Conservation (phyloP, 345 rosid species). For the Psidium guajava region DNA sequence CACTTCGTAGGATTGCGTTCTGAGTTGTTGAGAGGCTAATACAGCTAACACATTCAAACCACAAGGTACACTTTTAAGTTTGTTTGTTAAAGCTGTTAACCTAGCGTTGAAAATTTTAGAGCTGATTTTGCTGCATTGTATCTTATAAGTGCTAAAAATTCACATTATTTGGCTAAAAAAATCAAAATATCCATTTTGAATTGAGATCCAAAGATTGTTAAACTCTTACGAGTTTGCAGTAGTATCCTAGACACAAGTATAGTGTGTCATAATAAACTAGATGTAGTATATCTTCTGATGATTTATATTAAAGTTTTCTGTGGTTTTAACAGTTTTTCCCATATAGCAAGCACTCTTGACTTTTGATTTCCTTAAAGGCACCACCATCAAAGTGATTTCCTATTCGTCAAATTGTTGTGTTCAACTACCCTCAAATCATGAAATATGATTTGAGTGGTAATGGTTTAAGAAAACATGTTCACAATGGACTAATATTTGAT, state of each 20-base stretch:
- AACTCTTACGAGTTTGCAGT: background rate
- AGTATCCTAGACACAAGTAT: background rate
- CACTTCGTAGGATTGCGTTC: constrained; percentile 55
- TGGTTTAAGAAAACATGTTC: too few species aligned
- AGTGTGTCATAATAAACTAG: background rate
- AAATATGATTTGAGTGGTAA: too few species aligned
- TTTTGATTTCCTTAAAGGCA: too few species aligned
- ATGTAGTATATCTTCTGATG: background rate
- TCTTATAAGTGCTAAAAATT: background rate
- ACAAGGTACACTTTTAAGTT: constrained; percentile 40
- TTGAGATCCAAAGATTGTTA: background rate
- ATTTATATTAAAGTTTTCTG: too few species aligned
- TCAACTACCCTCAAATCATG: too few species aligned
- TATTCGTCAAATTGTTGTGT: too few species aligned
- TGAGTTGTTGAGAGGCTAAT: constrained; percentile 64
- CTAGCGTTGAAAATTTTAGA: background rate
- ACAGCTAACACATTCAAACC: constrained; percentile 56
- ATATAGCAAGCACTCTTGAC: too few species aligned
- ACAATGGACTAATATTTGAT: too few species aligned
- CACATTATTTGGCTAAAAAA: background rate
- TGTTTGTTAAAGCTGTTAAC: background rate
- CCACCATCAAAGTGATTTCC: too few species aligned
- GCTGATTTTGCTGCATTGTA: background rate
- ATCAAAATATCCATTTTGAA: background rate
- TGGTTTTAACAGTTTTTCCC: too few species aligned